Conservation (phyloP, 2,329 filamentous ascomycete species). For the Phaeophleospora eucalypticola region DNA sequence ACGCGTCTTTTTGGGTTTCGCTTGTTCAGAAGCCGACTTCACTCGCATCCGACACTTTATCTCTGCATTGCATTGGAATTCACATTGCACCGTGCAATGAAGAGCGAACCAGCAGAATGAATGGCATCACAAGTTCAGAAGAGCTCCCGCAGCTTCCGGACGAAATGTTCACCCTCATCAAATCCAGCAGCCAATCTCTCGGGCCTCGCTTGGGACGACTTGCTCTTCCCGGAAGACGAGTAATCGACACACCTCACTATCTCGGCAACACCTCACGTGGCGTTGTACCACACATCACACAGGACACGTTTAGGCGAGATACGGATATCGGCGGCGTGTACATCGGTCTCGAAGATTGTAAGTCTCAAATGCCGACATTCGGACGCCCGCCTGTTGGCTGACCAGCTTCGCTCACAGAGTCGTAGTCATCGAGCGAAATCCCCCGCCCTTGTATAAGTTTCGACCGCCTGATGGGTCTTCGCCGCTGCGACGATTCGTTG, state of each 20-base stretch:
- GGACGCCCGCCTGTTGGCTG: slow-evolving; percentile 30
- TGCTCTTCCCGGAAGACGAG: slow-evolving; percentile 56
- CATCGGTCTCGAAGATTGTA: slow-evolving; percentile 89
- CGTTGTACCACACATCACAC: slow-evolving; percentile 79
- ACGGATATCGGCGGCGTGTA: slow-evolving; percentile 67
- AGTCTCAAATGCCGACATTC: slow-evolving; percentile 34
- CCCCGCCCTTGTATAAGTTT: slow-evolving; percentile 52
- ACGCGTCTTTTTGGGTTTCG: neutral
- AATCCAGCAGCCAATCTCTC: slow-evolving; percentile 31
- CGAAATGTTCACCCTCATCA: slow-evolving; percentile 47
- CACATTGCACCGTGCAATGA: no score
- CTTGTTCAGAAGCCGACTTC: no score
- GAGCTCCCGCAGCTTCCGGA: slow-evolving; percentile 15
- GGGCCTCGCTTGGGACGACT: slow-evolving; percentile 66
- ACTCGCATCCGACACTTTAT: no score
- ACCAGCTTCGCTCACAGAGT: slow-evolving; percentile 36
- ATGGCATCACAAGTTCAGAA: slow-evolving; percentile 1
- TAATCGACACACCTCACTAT: slow-evolving; percentile 79
- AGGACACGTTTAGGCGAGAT: slow-evolving; percentile 69
- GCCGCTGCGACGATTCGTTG: slow-evolving; percentile 72
- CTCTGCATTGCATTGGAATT: no score
- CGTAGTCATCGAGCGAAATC: slow-evolving; percentile 59
- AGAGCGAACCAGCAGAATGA: neutral
- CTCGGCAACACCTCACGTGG: slow-evolving; percentile 78
- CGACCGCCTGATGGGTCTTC: slow-evolving; percentile 43